Evolutionary conservation across 805 yeast genomes (phyloP), one percentile per base, ranked within the genome.

Genomic region (Jamesozyma spencerorum): DNA sequence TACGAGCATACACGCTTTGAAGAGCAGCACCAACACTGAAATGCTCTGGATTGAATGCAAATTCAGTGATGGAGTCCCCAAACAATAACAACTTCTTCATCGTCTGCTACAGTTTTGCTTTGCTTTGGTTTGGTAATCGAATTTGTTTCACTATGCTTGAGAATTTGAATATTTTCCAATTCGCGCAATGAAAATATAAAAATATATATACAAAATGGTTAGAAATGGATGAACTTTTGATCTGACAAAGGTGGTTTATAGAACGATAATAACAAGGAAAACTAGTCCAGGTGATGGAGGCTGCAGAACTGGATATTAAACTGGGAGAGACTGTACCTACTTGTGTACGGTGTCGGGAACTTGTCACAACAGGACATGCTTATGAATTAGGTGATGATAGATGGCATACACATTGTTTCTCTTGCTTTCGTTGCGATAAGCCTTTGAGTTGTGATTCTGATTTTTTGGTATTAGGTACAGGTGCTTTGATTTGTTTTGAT

Each of bases 401-500:
- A 48, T 92, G 98, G 98, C 98, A 92, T 60, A 82, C 86, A 42
- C 74, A 82, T 47, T 92, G 98, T 63, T 92, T 92, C 64, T 72
- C 78, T 36, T 92, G 98, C 63, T 82, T 94, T 40, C 81, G 81
- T 50, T 92, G 98, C 62, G 69, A 74, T 29, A 72, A 76, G 50
- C 73, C 79, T 29, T 66, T 92, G 41, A 95, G 94, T 19, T 84
- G 94, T 47, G 82, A 86, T 53, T 81, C 94, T 18, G 88, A 88
- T 60, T 85, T 92, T 60, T 66, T 92, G 39, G 97, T 90, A 1
- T 68, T 92, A 36, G 97, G 97, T 2, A 86, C 92, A 43, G 97
- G 98, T 22, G 81, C 84, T 37, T 66, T 92, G 43, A 85, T 92
- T 11, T 92, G 98, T 60, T 79, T 86, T 36, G 83, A 81, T 42